These are phyloP conservation scores for Exsudoporus frostii DNA, from an alignment of 768 basidiomycete genomes.

Conservation along the genomic window DNA sequence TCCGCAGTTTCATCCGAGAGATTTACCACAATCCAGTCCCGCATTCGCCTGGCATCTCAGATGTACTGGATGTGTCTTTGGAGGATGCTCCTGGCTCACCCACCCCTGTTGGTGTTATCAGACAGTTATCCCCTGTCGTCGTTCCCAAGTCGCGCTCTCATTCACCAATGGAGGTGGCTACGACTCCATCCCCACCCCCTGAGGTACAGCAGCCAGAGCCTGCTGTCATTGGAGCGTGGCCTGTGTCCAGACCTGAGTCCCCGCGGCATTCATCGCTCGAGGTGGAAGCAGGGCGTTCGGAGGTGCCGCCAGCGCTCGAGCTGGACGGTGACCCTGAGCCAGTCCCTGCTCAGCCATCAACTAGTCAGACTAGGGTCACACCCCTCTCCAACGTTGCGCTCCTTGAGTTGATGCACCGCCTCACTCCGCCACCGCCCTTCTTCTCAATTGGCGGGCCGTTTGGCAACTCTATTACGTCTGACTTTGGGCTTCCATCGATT, in stretches of 20 bases:
- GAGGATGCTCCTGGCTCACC: constrained; percentile 13
- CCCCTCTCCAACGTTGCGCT: constrained; percentile 10
- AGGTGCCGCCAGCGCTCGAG: constrained; percentile 3
- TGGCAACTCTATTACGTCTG: constrained; percentile 15
- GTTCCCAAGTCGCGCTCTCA: constrained; percentile 35
- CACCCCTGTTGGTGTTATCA: neutral
- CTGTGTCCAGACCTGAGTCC: constrained; percentile 36
- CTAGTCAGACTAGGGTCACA: constrained; percentile 11
- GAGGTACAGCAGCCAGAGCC: constrained; percentile 33
- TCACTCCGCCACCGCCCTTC: constrained; percentile 16
- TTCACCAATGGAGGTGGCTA: constrained; percentile 49
- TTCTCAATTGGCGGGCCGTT: constrained; percentile 21
- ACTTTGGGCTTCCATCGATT: constrained; percentile 18
- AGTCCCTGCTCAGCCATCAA: neutral
- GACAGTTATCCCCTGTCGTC: constrained; percentile 17
- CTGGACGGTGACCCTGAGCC: constrained; percentile 4
- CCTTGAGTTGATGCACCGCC: constrained; percentile 16
- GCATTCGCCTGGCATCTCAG: constrained; percentile 11
- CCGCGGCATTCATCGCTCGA: constrained; percentile 19
- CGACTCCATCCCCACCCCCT: constrained; percentile 29
- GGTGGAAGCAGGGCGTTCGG: constrained; percentile 9
- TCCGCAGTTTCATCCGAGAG: constrained; percentile 31
- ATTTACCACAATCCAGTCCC: constrained; percentile 17
- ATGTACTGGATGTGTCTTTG: constrained; percentile 7
- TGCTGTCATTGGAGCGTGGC: constrained; percentile 43